Conservation (phyloP, 306 rosid genomes). For the Coriaria nepalensis region DNA sequence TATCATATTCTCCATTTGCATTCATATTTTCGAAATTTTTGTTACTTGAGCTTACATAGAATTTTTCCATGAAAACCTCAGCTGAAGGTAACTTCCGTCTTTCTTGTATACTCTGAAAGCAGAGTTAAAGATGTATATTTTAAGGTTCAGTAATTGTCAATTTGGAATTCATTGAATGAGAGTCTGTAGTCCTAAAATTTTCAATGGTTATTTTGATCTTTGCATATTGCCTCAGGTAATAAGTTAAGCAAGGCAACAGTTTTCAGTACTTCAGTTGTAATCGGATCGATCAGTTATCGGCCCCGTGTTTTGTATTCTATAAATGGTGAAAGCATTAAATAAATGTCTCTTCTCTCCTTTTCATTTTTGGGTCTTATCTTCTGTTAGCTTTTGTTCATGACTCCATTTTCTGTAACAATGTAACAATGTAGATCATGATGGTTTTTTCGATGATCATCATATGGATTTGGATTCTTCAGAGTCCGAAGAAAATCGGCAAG, state of each 20-base stretch:
- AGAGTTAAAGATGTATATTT: too few relatives aligned
- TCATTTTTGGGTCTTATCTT: too few relatives aligned
- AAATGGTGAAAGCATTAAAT: constrained; percentile 54
- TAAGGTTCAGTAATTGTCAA: not conserved
- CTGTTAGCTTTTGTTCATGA: not conserved
- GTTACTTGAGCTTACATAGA: too few relatives aligned
- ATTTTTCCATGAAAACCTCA: too few relatives aligned
- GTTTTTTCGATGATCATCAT: constrained; percentile 23
- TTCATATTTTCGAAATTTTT: too few relatives aligned
- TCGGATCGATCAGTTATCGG: constrained; percentile 24
- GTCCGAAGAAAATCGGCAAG: constrained; percentile 20
- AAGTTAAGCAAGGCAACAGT: constrained; percentile 24
- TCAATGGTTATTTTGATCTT: too few relatives aligned
- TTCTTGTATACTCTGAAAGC: not conserved
- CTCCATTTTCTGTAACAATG: not conserved
- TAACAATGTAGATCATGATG: constrained; percentile 30
- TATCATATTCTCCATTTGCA: too few relatives aligned
- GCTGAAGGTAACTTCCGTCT: not conserved
- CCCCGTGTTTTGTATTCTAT: constrained; percentile 36
- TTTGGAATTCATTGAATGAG: too few relatives aligned
- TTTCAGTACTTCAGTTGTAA: constrained; percentile 34
- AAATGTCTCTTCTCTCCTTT: too few relatives aligned
- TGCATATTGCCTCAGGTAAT: constrained; percentile 29
- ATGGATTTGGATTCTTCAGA: constrained; percentile 22
- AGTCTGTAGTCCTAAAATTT: too few relatives aligned